Percentiles rank a stretch among this genome's conserved stretches.
phyloP scores from a whole-genome alignment of 257 asterid genomes.

The Pogostemon cablin region DNA sequence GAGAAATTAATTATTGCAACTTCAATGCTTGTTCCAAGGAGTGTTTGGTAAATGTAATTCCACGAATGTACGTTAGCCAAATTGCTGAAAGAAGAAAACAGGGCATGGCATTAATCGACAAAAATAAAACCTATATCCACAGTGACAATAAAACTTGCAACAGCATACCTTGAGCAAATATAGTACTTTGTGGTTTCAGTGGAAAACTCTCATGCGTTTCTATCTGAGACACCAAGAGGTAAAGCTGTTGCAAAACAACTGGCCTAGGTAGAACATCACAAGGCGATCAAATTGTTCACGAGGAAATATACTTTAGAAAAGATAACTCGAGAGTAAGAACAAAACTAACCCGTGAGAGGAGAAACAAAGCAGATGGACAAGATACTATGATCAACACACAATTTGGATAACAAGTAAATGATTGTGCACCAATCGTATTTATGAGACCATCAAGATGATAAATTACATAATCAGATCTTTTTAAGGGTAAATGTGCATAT shows the following conservation, averaged over 20 bases:
- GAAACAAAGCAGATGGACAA: background rate
- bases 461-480: conserved; percentile 14
- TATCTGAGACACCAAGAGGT: background rate
- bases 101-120: background rate
- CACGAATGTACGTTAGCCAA: background rate
- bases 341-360: conserved; percentile 20
- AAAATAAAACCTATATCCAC: background rate
- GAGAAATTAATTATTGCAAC: no score
- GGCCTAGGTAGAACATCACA: background rate
- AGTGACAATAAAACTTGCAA: conserved; percentile 7
- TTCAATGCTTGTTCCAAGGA: no score
- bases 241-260: conserved; percentile 10
- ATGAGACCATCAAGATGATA: conserved; percentile 14
- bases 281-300: background rate
- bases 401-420: no score
- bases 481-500: background rate
- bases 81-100: background rate
- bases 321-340: background rate
- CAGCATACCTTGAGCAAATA: conserved; percentile 26
- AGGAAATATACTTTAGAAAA: background rate
- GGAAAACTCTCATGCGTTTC: background rate
- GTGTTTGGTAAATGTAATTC: background rate
- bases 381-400: background rate
- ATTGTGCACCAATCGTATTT: background rate
- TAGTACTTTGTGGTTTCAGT: background rate